Base-by-base conservation (phyloP, 148 eudicot species). In the Camellia sinensis region DNA sequence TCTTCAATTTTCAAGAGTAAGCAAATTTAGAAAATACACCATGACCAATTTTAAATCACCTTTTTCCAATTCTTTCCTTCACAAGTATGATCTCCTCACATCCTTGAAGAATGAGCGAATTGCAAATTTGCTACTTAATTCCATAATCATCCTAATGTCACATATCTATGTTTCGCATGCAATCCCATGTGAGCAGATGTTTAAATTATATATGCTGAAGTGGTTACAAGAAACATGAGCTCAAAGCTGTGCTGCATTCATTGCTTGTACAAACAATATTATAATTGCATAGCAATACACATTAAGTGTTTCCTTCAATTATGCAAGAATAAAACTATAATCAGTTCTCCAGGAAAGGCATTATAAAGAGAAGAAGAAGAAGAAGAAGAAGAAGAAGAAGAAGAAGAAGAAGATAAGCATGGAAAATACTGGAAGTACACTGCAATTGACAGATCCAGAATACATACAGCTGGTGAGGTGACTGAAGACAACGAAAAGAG, bases 391-490 rank as follows among this genome's bases (percentile, higher is more conserved):
- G 14, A 29, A 6, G n/a, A 29, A 2, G 5, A 53, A 63, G 4
- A 62, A 19, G 29, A 29, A 29, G 37, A 29, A 29, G 37, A 29
- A 29, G 18, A 21, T 50, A 46, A 19, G 40, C 60, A 50, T 14
- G 54, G 41, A 73, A 65, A 7, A 66, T 64, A 29, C 40, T 14
- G 60, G 45, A 76, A 59, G 53, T 22, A 6, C 19, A 44, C 22
- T 17, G 78, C 37, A 22, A 71, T 75, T 44, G 40, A 69, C 37
- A 75, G 73, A 82, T 53, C 12, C 44, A 80, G 48, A 63, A 82
- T 75, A 83, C 92, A 72, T 89, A 96, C 99, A 52, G 98, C 98
- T 50, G 97, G 99, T 62, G 99, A 96, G 83, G 97, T 91, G 80
- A 90, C 85, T 48, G 99, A 96, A 71, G 99, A 96, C 71, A 93